These are phyloP conservation scores for Entrophospora sp. DNA, from an alignment of 192 early-diverging fungal species.

Conservation along the genomic window DNA sequence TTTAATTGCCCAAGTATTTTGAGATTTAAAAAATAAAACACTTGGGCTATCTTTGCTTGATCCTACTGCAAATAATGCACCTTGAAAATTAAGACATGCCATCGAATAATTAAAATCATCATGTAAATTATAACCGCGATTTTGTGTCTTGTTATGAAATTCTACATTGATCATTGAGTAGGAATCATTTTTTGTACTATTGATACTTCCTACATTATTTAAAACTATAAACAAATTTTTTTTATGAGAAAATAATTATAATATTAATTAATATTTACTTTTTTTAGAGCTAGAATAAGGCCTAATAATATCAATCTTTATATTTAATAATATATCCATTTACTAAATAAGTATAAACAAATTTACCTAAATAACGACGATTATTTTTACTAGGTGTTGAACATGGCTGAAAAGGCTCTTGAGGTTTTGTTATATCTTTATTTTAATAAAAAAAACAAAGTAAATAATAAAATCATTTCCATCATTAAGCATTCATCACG, in stretches of 20 bases:
- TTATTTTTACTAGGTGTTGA: conserved; percentile 53
- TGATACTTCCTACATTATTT: conserved; percentile 77
- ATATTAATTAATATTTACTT: too few species aligned
- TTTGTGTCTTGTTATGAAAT: conserved; percentile 76
- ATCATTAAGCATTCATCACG: too few species aligned
- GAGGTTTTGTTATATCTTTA: conserved; percentile 27
- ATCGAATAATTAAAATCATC: conserved; percentile 72
- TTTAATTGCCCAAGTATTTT: conserved; percentile 60
- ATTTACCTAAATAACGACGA: conserved; percentile 47
- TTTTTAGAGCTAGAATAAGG: too few species aligned
- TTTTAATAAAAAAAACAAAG: too few species aligned
- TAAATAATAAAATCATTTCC: too few species aligned
- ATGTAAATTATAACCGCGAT: conserved; percentile 73
- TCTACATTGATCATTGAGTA: conserved; percentile 77
- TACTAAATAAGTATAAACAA: background rate
- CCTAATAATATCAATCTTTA: too few species aligned
- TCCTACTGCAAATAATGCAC: conserved; percentile 65
- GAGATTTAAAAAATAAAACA: conserved; percentile 62
- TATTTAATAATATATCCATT: background rate
- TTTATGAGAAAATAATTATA: background rate
- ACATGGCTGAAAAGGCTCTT: conserved; percentile 80
- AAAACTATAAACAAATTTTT: conserved; percentile 43
- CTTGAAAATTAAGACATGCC: conserved; percentile 60
- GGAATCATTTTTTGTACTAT: conserved; percentile 57
- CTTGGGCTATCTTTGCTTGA: conserved; percentile 39